Evolutionary conservation across 2,329 filamentous ascomycete genomes (phyloP), one percentile per base, ranked within the genome.

Genomic region (Cercospora sojina): DNA sequence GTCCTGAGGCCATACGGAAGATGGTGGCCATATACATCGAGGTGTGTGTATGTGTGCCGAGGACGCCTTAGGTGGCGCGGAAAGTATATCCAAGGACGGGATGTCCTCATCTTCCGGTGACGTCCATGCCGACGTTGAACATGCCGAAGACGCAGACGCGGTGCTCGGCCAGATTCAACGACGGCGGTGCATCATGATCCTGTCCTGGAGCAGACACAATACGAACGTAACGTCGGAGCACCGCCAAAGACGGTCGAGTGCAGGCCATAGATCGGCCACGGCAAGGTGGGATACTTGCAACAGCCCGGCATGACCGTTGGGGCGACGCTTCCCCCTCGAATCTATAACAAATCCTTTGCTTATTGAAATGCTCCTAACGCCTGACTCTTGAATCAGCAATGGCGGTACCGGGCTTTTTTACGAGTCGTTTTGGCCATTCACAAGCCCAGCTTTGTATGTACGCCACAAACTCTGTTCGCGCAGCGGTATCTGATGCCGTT

Each of bases 401-500:
- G 31, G 38, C 31, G 29, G 43, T 18, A 60, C 20, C 20, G 55
- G 41, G 29, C 25, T 20, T 23, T 23, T 55, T 38, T 25, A 27
- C 60, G 47, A 38, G 16, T 53, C 59, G 31, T 18, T 51, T 18
- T 16, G 29, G 59, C 60, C 60, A 62, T 29, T 53, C 60, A 62
- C 29, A 41, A 35, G 18, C 18, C 6, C 43, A 18, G 27, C 18
- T 38, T 38, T 27, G 32, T 38, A 56, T 62, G 60, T 16, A 35
- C 31, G 47, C 29, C 27, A 41, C 31, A 55, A 61, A 61, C 23
- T 51, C 41, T 51, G 20, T 51, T 16, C 10, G 25, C 27, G 49
- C 41, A 61, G 49, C 59, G 59, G 60, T 49, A 55, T 62, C 47
- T 62, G 60, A 55, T 51, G 43, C 56, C 61, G 6, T 57, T 60